Base-by-base conservation (phyloP, 345 rosid genomes). In the Erysimum cheiranthoides region DNA sequence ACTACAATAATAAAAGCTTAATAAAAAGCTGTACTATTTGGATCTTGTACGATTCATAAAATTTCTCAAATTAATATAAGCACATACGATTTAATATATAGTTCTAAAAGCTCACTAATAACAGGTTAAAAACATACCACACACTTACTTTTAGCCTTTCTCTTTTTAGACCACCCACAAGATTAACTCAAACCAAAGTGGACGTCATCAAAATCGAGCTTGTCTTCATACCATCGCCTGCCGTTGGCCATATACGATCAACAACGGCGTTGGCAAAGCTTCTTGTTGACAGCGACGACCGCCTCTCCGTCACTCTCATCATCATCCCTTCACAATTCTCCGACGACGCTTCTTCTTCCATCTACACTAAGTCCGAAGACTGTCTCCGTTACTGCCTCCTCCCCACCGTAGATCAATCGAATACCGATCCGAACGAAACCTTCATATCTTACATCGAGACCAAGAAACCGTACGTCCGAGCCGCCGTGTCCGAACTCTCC, bases 191-290 rank as follows among this genome's bases (percentile, higher is more conserved):
- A 49, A 49, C 12, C 10, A 49, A 49, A 18, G 53, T 17, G 11
- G 10, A 13, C 43, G 27, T 10, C 58, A 71, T 71, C 67, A 75
- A 69, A 69, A 74, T 74, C 16, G 83, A 83, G 82, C 79, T 88
- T 2, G 87, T 84, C n/a, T 77, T 88, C 75, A 47, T 88, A 50
- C 87, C 90, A 3, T 5, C 64, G 3, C 82, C 84, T 0, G 80
- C 16, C 1, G 68, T 51, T 0, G 90, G 89, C 32, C 89, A 88
- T 68, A 71, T 85, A 14, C 14, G 47, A 9, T 35, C 85, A 10
- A 11, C 73, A 3, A 73, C 79, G 17, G 75, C 80, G 62, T 3
- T 78, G 2, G 90, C 84, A 3, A 85, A 79, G 77, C 67, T 77
- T 42, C 70, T 86, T 1, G 76, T 82, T 2, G 27, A 78, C 17